phyloP scores from a whole-genome alignment of 2,329 filamentous ascomycete species.

The Fusarium clavum region DNA sequence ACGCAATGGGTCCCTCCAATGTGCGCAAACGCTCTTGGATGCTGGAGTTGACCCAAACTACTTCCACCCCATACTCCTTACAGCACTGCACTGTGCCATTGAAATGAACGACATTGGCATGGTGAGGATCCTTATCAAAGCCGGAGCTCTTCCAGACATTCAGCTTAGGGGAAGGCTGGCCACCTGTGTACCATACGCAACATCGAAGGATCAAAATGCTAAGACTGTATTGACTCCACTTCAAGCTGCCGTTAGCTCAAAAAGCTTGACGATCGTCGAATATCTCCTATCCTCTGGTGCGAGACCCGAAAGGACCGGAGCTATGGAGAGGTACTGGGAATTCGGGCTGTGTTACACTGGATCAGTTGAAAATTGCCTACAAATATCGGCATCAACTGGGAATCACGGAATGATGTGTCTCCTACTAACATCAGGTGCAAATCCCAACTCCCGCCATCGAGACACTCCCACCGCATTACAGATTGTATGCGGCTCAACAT shows the following conservation, averaged over 20 bases:
- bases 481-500: rapidly evolving
- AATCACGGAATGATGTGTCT: neutral
- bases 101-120: rapidly evolving
- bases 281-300: neutral
- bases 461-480: neutral
- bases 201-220: neutral
- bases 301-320: rapidly evolving
- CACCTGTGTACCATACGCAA: no score
- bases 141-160: neutral
- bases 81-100: neutral
- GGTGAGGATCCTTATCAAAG: neutral
- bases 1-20: neutral
- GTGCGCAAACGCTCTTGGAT: rapidly evolving
- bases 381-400: neutral
- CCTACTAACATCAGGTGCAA: neutral
- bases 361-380: neutral
- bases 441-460: neutral
- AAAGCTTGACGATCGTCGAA: neutral
- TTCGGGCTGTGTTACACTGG: rapidly evolving
- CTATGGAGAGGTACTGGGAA: rapidly evolving
- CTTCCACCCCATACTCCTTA: neutral
- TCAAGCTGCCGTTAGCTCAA: rapidly evolving
- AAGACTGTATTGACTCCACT: neutral
- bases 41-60: neutral
- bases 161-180: rapidly evolving